Conservation (phyloP, 495 filamentous ascomycete genomes). For the Saxophila tyrrhenica region DNA sequence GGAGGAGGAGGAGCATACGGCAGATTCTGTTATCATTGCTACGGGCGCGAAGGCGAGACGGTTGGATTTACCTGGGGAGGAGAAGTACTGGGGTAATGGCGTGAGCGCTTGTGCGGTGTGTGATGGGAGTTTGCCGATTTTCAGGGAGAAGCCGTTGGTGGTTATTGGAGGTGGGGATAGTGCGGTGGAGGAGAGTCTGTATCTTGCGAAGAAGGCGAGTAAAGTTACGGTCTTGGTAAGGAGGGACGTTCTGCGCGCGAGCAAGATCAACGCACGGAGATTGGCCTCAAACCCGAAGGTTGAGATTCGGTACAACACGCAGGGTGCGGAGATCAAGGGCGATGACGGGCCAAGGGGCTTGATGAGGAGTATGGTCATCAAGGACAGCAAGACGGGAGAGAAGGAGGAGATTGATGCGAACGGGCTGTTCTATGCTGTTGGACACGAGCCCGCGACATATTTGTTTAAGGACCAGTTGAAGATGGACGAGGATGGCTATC, state of each 20-base stretch:
- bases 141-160: conserved; percentile 85
- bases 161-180: conserved; percentile 97
- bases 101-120: conserved; percentile 96
- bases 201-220: conserved; percentile 93
- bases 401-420: conserved; percentile 75
- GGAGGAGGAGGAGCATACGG: conserved; percentile 58
- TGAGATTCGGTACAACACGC: conserved; percentile 72
- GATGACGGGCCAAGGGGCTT: conserved; percentile 60
- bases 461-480: conserved; percentile 81
- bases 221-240: conserved; percentile 90
- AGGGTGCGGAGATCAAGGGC: conserved; percentile 70
- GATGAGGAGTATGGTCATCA: conserved; percentile 74
- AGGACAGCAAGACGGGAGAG: conserved; percentile 65
- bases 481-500: conserved; percentile 77
- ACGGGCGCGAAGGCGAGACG: conserved; percentile 87
- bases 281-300: conserved; percentile 76
- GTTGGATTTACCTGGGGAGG: conserved; percentile 75
- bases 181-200: conserved; percentile 93
- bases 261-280: conserved; percentile 83
- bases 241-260: conserved; percentile 70
- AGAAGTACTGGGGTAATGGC: conserved; percentile 91
- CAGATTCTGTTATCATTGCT: conserved; percentile 84
- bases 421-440: conserved; percentile 94
- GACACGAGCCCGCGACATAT: conserved; percentile 84
- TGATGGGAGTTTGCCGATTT: conserved; percentile 95